Evolutionary conservation across 352 stramenopile species (phyloP).

Genomic region (Aphanomyces cochlioides): DNA sequence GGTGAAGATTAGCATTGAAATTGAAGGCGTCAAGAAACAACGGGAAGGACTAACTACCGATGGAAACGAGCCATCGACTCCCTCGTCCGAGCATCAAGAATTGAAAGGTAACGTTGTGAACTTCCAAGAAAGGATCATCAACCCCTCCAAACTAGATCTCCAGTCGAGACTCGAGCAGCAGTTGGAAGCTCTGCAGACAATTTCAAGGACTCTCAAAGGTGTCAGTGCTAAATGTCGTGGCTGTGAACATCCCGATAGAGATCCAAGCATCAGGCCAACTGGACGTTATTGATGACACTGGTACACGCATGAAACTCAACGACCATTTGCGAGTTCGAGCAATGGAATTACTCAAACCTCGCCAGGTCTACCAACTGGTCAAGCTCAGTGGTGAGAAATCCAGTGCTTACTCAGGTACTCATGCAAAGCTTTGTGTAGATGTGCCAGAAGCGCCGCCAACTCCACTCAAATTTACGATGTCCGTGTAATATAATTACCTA

Average conservation of each 20-base stretch:
- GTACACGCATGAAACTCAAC: conserved; percentile 25
- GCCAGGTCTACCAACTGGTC: conserved; percentile 25
- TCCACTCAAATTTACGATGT: conserved; percentile 24
- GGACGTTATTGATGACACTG: conserved; percentile 17
- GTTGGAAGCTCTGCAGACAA: conserved; percentile 2
- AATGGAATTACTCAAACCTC: conserved; percentile 26
- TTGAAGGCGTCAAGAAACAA: conserved; percentile 52
- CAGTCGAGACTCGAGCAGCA: conserved; percentile 26
- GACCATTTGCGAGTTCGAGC: conserved; percentile 16
- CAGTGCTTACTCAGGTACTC: not conserved
- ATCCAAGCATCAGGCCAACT: not conserved
- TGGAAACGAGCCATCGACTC: not conserved
- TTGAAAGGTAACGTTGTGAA: conserved; percentile 9
- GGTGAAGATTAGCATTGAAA: conserved; percentile 69
- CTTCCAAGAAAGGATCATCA: conserved; percentile 2
- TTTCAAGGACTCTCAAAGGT: conserved; percentile 28
- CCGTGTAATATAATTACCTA: not conserved
- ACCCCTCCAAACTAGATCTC: not conserved
- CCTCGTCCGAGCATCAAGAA: conserved; percentile 4
- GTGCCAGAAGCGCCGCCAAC: not conserved
- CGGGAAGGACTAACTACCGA: not conserved
- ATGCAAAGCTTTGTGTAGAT: not conserved
- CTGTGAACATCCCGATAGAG: not conserved
- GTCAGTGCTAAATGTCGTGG: too few species aligned
- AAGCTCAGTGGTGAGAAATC: not conserved